Base-by-base conservation (phyloP, 805 yeast genomes). In the Saccharomycopsis oosterbeekiorum region DNA sequence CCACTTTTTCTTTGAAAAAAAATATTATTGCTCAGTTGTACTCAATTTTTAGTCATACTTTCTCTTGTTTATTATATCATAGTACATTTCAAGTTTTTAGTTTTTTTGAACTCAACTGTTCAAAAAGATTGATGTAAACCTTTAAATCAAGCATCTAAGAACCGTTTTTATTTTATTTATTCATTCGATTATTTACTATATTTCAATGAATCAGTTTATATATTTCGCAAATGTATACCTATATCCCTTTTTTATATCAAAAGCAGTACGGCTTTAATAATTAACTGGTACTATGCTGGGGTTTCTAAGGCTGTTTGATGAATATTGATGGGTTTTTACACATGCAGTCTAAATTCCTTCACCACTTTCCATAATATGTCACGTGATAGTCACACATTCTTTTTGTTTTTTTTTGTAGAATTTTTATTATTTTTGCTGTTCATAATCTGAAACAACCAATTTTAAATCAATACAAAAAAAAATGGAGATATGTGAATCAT, bases 401-500 rank as follows among this genome's bases (percentile, higher is more conserved):
- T 17, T 41, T 41, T 41, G 2, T 42, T 15, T 8, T 17, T 41
- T 41, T 41, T 42, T 29, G 34, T 29, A 29, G 34, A 37, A 12
- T 14, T 47, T 47, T 47, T 47, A n/a, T n/a, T n/a, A n/a, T 47
- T 47, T 47, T 47, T 47, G 53, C 53, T 47, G 53, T 47, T 26
- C 53, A 47, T 47, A 47, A 47, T 47, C 21, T 47, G 53, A 47
- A 47, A 47, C 53, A 47, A 12, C 34, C 34, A 47, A 15, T 19
- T 12, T 47, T 21, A 47, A 24, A 47, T 21, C 53, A 47, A 47
- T 19, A 47, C 19, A 21, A 47, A 41, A 21, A n/a, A 21, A 47
- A 10, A 47, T 19, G 15, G 10, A 26, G 4, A 47, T 47, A 24
- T 21, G 15, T 19, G 53, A 47, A 47, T 47, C 53, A 47, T 47